A percentile compares a stretch with the other conserved stretches of the same genome.
Conservation (phyloP, 2,329 filamentous ascomycete species). For the Massarina eburnea region DNA sequence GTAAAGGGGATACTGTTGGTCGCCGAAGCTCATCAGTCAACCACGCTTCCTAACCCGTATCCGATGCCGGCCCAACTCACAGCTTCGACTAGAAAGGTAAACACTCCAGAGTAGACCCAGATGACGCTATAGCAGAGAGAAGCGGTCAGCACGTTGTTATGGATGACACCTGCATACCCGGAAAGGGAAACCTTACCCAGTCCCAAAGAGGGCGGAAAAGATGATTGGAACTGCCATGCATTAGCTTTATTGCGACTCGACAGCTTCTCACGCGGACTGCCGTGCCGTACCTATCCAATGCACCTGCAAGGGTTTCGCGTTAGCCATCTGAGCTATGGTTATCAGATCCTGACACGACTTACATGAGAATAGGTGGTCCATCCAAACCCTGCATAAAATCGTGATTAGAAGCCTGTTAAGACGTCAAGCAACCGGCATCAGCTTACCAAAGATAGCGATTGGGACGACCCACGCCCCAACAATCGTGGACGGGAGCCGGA, state of each 20-base stretch:
- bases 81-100: constrained; percentile 78
- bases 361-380: constrained; percentile 78
- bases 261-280: constrained; percentile 13
- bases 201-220: constrained; percentile 51
- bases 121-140: constrained; percentile 59
- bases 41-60: constrained; percentile 15
- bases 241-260: constrained; percentile 35
- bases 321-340: constrained; percentile 58
- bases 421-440: constrained; percentile 22
- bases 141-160: constrained; percentile 34
- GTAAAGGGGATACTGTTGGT: constrained; percentile 50
- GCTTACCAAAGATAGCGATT: constrained; percentile 73
- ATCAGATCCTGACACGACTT: constrained; percentile 54
- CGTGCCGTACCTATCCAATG: constrained; percentile 52
- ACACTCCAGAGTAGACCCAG: constrained; percentile 79
- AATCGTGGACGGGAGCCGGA: constrained; percentile 70
- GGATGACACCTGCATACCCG: constrained; percentile 21
- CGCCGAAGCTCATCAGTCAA: constrained; percentile 31
- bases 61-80: constrained; percentile 41
- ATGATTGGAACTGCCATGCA: constrained; percentile 50
- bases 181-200: constrained; percentile 41
- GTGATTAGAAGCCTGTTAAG: constrained; percentile 29
- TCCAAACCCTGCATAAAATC: constrained; percentile 61
- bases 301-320: constrained; percentile 44
- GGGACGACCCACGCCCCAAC: constrained; percentile 76